Percentiles rank a stretch among this genome's conserved stretches.
phyloP scores from a whole-genome alignment of 2,329 filamentous ascomycete species.

The Aspergillus sclerotialis region DNA sequence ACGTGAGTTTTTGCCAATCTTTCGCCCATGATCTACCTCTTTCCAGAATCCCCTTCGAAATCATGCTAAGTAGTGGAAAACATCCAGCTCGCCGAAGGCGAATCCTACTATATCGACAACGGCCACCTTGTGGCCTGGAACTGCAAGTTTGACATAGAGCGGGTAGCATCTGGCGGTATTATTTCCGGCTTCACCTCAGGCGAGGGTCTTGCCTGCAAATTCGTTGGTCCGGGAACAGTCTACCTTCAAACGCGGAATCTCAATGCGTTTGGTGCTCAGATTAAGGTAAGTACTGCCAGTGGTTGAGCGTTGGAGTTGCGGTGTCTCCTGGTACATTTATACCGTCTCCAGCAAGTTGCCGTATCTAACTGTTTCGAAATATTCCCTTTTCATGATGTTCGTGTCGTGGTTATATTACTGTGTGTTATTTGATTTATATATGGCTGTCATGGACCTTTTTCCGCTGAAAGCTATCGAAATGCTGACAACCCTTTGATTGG shows the following conservation, averaged over 20 bases:
- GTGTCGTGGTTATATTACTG: too few relatives aligned
- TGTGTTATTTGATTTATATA: too few relatives aligned
- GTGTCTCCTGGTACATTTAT: too few relatives aligned
- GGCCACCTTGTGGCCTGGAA: slow-evolving; percentile 96
- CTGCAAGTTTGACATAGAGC: slow-evolving; percentile 84
- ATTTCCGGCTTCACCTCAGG: slow-evolving; percentile 77
- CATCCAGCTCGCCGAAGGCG: slow-evolving; percentile 48
- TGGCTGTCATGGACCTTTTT: too few relatives aligned
- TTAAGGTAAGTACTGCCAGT: slow-evolving; percentile 36
- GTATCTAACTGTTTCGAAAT: too few relatives aligned
- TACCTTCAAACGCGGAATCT: slow-evolving; percentile 91
- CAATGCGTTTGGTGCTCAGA: slow-evolving; percentile 51
- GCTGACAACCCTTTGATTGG: too few relatives aligned
- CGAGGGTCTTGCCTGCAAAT: slow-evolving; percentile 91
- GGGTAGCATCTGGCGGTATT: slow-evolving; percentile 82
- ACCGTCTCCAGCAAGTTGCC: too few relatives aligned
- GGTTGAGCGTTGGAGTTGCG: too few relatives aligned
- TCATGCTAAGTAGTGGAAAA: background rate
- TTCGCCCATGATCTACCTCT: background rate
- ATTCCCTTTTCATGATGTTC: too few relatives aligned
- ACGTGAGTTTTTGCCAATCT: slow-evolving; percentile 53
- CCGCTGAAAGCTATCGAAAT: too few relatives aligned
- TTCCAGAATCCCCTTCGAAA: background rate
- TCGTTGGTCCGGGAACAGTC: slow-evolving; percentile 80
- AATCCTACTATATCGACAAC: slow-evolving; percentile 89